Base-by-base conservation (phyloP, 129 eudicot genomes). In the Deinandra increscens region DNA sequence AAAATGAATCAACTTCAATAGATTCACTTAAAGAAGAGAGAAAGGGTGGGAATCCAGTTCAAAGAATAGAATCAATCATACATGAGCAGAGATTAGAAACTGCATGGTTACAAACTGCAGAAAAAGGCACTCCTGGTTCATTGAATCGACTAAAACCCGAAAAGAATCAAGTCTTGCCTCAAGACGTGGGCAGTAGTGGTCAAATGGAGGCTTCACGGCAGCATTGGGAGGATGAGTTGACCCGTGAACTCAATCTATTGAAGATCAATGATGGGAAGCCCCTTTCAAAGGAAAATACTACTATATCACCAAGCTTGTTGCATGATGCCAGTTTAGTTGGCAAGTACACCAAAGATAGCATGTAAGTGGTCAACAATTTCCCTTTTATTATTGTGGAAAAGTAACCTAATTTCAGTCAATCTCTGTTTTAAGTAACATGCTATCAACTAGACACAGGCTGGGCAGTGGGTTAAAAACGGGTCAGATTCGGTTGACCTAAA, bases 61-160 rank as follows among this genome's bases (percentile, higher is more conserved):
- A 84, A 73, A 92, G 95, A 80, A 92, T 89, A 48, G 96, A 92
- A 73, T 81, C 99, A 29, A 89, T 89, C 46, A 89, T 93, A 22
- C 97, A 75, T 69, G 97, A 89, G 74, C 97, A 93, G 79, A 80
- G 97, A 74, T 76, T 87, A 70, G 97, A 93, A 87, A 84, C 97
- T 0, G 99, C 99, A 29, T 89, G 97, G 99, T 78, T 93, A 67
- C 99, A 93, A 74, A 85, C 96, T 45, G 83, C 81, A 37, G 98
- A 93, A 75, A 93, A 85, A 67, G 88, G 98, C 43, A 89, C 95
- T 31, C 97, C 98, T 37, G 85, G 92, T 72, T 84, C 88, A 43
- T 12, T 76, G 60, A 84, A 81, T 45, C 86, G 92, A 19, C 68
- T 85, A 74, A 84, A 83, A 72, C 97, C 97, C 4, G 98, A 93